phyloP scores from a whole-genome alignment of 768 basidiomycete genomes.

The Steccherinum ochraceum region DNA sequence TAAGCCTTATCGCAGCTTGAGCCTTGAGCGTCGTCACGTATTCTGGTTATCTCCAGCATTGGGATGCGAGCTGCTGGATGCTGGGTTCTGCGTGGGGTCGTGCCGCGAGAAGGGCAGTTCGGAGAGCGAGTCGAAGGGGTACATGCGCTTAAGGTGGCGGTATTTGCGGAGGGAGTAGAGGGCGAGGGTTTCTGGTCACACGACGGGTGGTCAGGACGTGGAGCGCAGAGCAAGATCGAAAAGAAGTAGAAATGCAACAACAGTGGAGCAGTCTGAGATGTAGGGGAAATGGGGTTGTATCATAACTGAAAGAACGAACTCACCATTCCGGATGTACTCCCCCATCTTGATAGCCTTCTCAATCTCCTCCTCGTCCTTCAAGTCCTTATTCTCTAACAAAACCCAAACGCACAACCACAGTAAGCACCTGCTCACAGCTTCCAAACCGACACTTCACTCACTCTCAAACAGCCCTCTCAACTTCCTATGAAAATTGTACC shows the following conservation, averaged over 20 bases:
- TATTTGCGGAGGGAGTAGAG: slow-evolving; percentile 81
- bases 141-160: slow-evolving; percentile 70
- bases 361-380: slow-evolving; percentile 65
- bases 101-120: background rate
- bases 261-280: background rate
- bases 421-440: background rate
- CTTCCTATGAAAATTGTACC: slow-evolving; percentile 76
- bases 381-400: slow-evolving; percentile 56
- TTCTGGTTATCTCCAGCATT: no score
- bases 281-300: background rate
- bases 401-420: no score
- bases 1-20: no score
- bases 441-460: slow-evolving; percentile 26
- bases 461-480: slow-evolving; percentile 71
- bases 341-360: slow-evolving; percentile 69
- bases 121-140: slow-evolving; percentile 28
- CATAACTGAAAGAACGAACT: slow-evolving; percentile 19
- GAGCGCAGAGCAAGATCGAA: background rate
- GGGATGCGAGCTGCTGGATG: background rate
- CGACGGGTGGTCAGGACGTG: background rate
- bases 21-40: no score
- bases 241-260: no score
- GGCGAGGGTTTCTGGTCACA: slow-evolving; percentile 68
- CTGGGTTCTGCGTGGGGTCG: background rate
- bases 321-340: slow-evolving; percentile 85